Base-by-base conservation (phyloP, 306 rosid genomes). In the Quercus mongolica region DNA sequence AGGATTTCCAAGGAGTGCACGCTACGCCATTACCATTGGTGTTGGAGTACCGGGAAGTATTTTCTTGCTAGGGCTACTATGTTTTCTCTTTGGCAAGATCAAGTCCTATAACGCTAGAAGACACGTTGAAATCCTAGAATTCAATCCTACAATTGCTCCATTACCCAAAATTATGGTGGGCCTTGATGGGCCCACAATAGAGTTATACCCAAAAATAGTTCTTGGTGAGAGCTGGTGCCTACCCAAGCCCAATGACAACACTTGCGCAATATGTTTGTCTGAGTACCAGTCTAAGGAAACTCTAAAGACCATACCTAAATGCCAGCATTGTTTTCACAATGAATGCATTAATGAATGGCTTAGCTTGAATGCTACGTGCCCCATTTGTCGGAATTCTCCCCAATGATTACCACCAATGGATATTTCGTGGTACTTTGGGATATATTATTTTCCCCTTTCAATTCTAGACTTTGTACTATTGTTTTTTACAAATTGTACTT, bases 321-420 rank as follows among this genome's bases (percentile, higher is more conserved):
- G 97, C 54, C 84, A 55, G 33, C 97, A 92, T 79, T 89, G 90
- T 83, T 92, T 92, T 80, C 97, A 92, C 74, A 82, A 85, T 9
- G 79, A 88, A 17, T 91, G 98, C 80, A 87, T 93, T n/a, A 91
- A 93, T 51, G 90, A 84, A 65, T 93, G 98, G 94, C 98, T 93
- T 63, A 74, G 77, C 14, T 12, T 90, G 76, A 91, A 89, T 23
- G 87, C 97, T 1, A 83, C 97, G 0, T 93, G 98, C 79, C 98
- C 98, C 0, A 81, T 93, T 52, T 93, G 98, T 72, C 74, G 98
- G 56, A 91, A 86, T 67, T 86, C 90, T 74, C 92, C 87, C 0
- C 17, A 1, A 2, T 31, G 73, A 26, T 56, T 78, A 63, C 69
- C 68, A 12, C 73, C 26, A 12, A 30, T 3, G 0, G 76, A 35